Conservation (phyloP, 176 grass and related monocot genomes). For the Phoenix roebelenii region DNA sequence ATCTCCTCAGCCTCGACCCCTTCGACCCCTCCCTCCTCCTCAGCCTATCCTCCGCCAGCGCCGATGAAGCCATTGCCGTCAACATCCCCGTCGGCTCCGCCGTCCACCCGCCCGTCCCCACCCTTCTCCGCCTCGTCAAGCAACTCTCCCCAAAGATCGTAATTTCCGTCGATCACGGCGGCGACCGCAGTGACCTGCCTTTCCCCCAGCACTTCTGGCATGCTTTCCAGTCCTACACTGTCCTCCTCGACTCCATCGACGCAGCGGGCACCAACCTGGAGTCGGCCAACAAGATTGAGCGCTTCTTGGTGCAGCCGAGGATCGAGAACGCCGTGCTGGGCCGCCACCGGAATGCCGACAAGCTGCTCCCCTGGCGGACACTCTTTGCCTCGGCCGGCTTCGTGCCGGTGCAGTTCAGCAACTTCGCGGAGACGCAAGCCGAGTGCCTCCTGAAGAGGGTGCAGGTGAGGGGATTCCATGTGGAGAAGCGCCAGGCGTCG, state of each 20-base stretch:
- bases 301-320: neutral
- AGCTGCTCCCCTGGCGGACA: constrained; percentile 12
- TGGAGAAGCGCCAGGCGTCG: constrained; percentile 17
- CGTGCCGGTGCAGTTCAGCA: constrained; percentile 11
- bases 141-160: constrained; percentile 15
- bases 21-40: neutral
- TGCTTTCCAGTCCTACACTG: neutral
- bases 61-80: constrained; percentile 4
- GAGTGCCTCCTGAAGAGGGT: constrained; percentile 15
- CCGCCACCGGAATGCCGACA: neutral
- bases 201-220: neutral
- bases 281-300: neutral
- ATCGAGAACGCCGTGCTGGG: constrained; percentile 4
- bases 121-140: constrained; percentile 1
- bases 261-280: constrained; percentile 2
- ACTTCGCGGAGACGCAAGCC: constrained; percentile 14
- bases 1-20: neutral
- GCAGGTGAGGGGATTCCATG: constrained; percentile 18
- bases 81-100: constrained; percentile 3
- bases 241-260: constrained; percentile 8
- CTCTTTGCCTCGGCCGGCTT: constrained; percentile 4
- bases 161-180: constrained; percentile 1
- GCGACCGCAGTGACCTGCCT: constrained; percentile 2
- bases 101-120: neutral
- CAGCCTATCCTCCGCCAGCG: no score